A percentile compares a stretch with the other conserved stretches of the same genome.
Evolutionary conservation across 208 protist species (phyloP).

Genomic region (Porcisia deanei): DNA sequence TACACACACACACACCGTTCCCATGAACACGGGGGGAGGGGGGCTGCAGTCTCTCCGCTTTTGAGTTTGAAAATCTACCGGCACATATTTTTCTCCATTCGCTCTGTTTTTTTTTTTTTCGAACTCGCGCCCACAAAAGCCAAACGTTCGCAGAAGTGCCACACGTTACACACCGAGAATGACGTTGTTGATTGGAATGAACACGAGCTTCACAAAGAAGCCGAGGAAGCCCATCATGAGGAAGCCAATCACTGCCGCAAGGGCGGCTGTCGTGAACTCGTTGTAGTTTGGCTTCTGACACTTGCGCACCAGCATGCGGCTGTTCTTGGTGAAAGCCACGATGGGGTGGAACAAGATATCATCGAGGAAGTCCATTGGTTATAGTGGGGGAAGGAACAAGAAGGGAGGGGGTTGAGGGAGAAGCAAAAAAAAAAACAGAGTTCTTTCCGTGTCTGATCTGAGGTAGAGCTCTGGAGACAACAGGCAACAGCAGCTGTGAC

Average conservation of each 20-base stretch:
- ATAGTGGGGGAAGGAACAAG: not conserved
- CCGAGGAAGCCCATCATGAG: conserved; percentile 95
- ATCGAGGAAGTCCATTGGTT: conserved; percentile 86
- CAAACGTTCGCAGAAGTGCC: not conserved
- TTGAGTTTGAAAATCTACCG: too few species aligned
- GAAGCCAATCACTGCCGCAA: conserved; percentile 92
- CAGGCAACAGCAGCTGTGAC: not conserved
- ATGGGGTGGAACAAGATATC: conserved; percentile 79
- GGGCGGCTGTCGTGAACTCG: conserved; percentile 90
- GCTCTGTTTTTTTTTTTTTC: too few species aligned
- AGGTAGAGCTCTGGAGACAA: not conserved
- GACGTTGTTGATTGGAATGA: conserved; percentile 97
- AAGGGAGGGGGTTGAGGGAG: not conserved
- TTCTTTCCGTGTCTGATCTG: not conserved
- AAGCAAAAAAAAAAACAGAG: not conserved
- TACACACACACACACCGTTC: too few species aligned
- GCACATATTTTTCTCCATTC: too few species aligned
- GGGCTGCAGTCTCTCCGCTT: too few species aligned
- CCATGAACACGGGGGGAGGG: too few species aligned
- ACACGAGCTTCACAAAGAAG: conserved; percentile 96
- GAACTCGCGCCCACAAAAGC: too few species aligned
- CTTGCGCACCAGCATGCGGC: conserved; percentile 88
- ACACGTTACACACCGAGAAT: conserved; percentile 73
- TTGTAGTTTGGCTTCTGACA: conserved; percentile 94
- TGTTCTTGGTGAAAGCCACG: conserved; percentile 83